A percentile compares a stretch with the other conserved stretches of the same genome.
phyloP scores from a whole-genome alignment of 1,139 yeast species.

The Sugiyamaella grinbergsii region DNA sequence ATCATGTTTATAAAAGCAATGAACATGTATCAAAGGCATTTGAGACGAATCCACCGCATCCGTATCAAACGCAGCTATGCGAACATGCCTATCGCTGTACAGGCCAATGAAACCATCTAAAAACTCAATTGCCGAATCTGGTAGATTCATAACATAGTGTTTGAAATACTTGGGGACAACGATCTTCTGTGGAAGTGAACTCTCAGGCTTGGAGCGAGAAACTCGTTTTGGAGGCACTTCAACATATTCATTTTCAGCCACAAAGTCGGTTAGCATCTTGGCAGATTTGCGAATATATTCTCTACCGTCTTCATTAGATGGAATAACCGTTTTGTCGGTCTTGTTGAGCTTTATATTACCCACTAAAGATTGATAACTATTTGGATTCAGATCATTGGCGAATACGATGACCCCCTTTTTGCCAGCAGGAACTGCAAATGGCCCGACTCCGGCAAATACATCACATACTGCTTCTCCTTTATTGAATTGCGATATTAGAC shows the following conservation, averaged over 20 bases:
- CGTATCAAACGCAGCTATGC: constrained; percentile 36
- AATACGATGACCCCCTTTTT: constrained; percentile 75
- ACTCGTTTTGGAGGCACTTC: constrained; percentile 29
- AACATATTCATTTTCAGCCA: constrained; percentile 29
- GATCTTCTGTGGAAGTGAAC: constrained; percentile 23
- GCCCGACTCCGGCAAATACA: constrained; percentile 99
- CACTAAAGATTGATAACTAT: constrained; percentile 68
- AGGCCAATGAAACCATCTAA: constrained; percentile 75
- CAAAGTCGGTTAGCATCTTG: constrained; percentile 47
- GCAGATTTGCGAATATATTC: constrained; percentile 71
- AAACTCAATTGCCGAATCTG: constrained; percentile 90
- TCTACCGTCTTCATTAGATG: constrained; percentile 80
- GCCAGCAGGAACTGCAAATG: constrained; percentile 96
- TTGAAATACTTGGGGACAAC: constrained; percentile 60
- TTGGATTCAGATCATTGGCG: constrained; percentile 94
- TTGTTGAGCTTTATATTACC: constrained; percentile 69
- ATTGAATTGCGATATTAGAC: constrained; percentile 64
- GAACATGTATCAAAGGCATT: constrained; percentile 80
- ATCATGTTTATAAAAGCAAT: constrained; percentile 87
- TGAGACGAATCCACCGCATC: constrained; percentile 20
- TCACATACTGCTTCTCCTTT: constrained; percentile 76
- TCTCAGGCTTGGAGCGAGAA: constrained; percentile 34
- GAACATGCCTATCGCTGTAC: constrained; percentile 50
- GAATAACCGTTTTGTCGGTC: constrained; percentile 58
- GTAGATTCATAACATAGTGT: constrained; percentile 93